Conservation (phyloP, 1,139 yeast genomes). For the Hyphopichia fennica region DNA sequence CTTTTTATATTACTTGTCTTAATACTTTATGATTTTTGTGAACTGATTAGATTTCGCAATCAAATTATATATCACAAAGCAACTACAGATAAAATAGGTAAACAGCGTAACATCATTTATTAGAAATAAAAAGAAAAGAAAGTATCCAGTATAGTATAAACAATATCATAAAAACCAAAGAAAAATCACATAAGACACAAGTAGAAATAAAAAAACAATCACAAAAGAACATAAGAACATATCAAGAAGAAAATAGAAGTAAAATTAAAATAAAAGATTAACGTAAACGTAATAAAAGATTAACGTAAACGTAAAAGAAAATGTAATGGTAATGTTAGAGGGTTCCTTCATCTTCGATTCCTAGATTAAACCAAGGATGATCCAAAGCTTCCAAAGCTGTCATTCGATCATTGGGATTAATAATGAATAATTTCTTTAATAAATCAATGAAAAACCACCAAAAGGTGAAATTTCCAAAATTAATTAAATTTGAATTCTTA, state of each 20-base stretch:
- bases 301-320: no score
- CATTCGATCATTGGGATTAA: slow-evolving; percentile 63
- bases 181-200: background rate
- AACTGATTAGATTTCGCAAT: no score
- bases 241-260: no score
- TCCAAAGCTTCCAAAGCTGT: slow-evolving; percentile 69
- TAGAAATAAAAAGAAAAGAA: background rate
- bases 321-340: no score
- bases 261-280: no score
- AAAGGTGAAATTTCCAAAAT: slow-evolving; percentile 60
- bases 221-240: no score
- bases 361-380: slow-evolving; percentile 77
- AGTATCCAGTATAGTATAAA: background rate
- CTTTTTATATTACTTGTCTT: no score
- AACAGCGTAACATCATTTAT: background rate
- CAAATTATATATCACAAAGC: no score
- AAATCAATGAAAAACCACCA: slow-evolving; percentile 78
- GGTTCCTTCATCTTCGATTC: slow-evolving; percentile 78
- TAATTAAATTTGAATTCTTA: slow-evolving; percentile 38
- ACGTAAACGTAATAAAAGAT: background rate
- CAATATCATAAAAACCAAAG: background rate
- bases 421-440: slow-evolving; percentile 57
- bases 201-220: no score
- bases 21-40: no score
- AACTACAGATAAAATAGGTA: background rate